Evolutionary conservation across 2,329 filamentous ascomycete genomes (phyloP).

Genomic region (Calonectria crousiana): DNA sequence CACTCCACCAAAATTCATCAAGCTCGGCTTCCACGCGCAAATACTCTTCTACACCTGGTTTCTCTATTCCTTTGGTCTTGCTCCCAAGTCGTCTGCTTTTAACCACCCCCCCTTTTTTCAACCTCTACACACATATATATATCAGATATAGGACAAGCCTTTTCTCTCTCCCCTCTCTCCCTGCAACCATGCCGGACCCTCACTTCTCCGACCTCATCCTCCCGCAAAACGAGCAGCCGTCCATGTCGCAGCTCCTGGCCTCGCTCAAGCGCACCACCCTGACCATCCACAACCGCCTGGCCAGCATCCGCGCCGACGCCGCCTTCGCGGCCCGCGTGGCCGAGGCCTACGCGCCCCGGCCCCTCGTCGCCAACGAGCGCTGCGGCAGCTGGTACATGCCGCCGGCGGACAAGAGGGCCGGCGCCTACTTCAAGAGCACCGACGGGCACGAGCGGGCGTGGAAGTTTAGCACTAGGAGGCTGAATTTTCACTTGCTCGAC

Average conservation of each 20-base stretch:
- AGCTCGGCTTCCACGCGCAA: not conserved
- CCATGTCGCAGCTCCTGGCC: constrained; percentile 76
- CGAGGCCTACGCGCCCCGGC: constrained; percentile 64
- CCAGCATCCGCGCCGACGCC: constrained; percentile 82
- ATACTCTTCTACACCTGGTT: not conserved
- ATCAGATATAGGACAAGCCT: not conserved
- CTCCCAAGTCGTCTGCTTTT: not conserved
- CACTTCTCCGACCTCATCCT: constrained; percentile 61
- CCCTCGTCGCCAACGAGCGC: constrained; percentile 90
- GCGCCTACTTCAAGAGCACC: constrained; percentile 97
- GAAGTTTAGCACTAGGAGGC: constrained; percentile 85
- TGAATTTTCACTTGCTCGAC: constrained; percentile 86
- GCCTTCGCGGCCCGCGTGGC: constrained; percentile 77
- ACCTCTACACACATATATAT: not conserved
- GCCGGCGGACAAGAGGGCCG: constrained; percentile 73
- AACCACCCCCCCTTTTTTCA: not conserved
- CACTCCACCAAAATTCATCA: constrained; percentile 37
- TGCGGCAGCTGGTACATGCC: constrained; percentile 96
- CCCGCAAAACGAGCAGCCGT: constrained; percentile 71
- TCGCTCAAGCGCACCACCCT: constrained; percentile 83
- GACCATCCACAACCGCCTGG: constrained; percentile 83
- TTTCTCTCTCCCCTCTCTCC: too few relatives aligned
- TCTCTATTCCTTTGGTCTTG: not conserved
- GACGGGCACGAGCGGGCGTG: constrained; percentile 94
- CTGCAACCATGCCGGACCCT: constrained; percentile 38